Evolutionary conservation across 2,329 filamentous ascomycete genomes (phyloP).

Genomic region (Clarireedia sp.): DNA sequence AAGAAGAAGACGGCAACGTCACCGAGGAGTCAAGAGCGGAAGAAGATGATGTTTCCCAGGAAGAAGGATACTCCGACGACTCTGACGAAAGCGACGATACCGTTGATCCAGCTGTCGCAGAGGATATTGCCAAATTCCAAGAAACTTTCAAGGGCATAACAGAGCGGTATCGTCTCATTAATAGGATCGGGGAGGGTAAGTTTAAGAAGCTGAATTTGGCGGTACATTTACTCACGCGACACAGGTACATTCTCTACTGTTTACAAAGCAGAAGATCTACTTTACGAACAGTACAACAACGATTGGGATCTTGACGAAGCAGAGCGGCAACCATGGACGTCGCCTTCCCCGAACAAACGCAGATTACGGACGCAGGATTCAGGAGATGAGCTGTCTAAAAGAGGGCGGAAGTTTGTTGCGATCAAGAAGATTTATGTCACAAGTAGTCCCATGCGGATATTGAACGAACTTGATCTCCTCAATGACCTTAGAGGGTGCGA

Average conservation of each 20-base stretch:
- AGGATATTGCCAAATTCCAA: conserved; percentile 83
- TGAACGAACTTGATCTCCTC: conserved; percentile 92
- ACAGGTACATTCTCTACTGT: conserved; percentile 95
- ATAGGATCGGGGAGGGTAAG: conserved; percentile 90
- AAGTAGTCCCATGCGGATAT: conserved; percentile 83
- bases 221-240: conserved; percentile 13
- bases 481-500: conserved; percentile 76
- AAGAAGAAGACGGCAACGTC: conserved; percentile 31
- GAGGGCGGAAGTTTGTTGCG: conserved; percentile 66
- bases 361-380: conserved; percentile 31
- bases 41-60: conserved; percentile 23
- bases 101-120: conserved; percentile 61
- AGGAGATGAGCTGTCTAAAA: conserved; percentile 26
- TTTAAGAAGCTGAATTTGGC: conserved; percentile 2
- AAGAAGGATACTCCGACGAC: conserved; percentile 38
- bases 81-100: conserved; percentile 52
- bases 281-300: conserved; percentile 77
- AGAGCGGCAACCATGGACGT: conserved; percentile 58
- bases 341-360: conserved; percentile 55
- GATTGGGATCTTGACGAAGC: conserved; percentile 71
- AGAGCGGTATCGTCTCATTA: conserved; percentile 80
- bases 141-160: conserved; percentile 76
- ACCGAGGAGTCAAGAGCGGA: conserved; percentile 24
- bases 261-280: conserved; percentile 93
- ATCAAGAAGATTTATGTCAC: conserved; percentile 99